Evolutionary conservation across 1,284 basidiomycete species (phyloP), one percentile per base, ranked within the genome.

Genomic region (Ustilago xerochloae): DNA sequence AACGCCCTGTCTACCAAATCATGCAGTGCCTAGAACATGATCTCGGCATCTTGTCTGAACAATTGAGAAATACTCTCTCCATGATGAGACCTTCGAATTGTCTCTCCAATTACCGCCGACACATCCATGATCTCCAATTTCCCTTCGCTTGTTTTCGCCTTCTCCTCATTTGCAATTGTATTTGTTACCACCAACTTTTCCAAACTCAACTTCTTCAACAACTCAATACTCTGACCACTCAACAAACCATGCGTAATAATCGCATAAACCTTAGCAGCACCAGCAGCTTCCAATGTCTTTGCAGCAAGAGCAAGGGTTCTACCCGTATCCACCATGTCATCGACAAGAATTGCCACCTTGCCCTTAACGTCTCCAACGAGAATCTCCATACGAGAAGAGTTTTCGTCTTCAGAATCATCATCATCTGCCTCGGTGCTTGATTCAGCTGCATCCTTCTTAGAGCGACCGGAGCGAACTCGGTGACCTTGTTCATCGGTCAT

Each of bases 301-400:
- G 91, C 92, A 28, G 96, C 96, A 16, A 97, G 87, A 12, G 90
- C 87, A 24, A 99, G 88, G 2, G 97, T 99, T 64, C 88, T 89
- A 2, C 95, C 96, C 6, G 93, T 94, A 85, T 99, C 97, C 82
- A 97, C 91, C 94, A 99, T 98, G 84, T 99, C 96, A 85, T 99
- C 96, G 29, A 99, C 91, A 50, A 99, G 88, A 80, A 99, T 96
- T 29, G 93, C 94, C 1, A 77, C 75, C 87, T 95, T 95, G 86
- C 92, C 94, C 78, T 88, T 89, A 66, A 99, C 96, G 84, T 98
- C 93, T n/a, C 96, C 96, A 54, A 99, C 96, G 35, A 99, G 88
- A 57, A 99, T 88, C 84, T 99, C 94, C 93, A 98, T 96, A 76
- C 86, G 86, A 10, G 75, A 64, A 41, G 81, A 75, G 58, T 72